Percentiles rank a stretch among this genome's conserved stretches.
Evolutionary conservation across 2,329 filamentous ascomycete species (phyloP).

Genomic region (Colletotrichum somersetense): DNA sequence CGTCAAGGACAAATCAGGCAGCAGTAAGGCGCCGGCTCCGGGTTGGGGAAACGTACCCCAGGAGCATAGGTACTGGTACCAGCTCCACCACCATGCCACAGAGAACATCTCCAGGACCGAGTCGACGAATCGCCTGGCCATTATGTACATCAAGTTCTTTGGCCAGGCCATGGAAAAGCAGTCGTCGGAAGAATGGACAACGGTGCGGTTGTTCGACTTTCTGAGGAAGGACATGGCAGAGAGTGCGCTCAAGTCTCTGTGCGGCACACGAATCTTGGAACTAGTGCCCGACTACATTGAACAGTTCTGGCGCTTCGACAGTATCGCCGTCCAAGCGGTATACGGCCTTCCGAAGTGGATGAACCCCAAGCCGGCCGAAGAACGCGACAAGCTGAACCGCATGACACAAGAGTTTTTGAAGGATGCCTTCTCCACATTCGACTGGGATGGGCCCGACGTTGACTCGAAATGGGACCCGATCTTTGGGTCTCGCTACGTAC

Average conservation of each 20-base stretch:
- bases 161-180: constrained; percentile 30
- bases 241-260: constrained; percentile 43
- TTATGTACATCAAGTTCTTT: constrained; percentile 40
- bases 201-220: constrained; percentile 42
- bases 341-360: constrained; percentile 45
- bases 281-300: constrained; percentile 46
- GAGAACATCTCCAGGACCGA: constrained; percentile 39
- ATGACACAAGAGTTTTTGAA: constrained; percentile 35
- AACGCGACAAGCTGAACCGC: constrained; percentile 40
- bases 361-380: constrained; percentile 39
- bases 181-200: constrained; percentile 42
- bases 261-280: constrained; percentile 45
- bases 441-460: constrained; percentile 38
- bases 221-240: constrained; percentile 44
- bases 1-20: constrained; percentile 42
- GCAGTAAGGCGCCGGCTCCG: constrained; percentile 34
- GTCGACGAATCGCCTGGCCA: constrained; percentile 27
- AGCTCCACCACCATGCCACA: constrained; percentile 39
- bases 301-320: constrained; percentile 46
- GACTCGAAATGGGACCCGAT: constrained; percentile 48
- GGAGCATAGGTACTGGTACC: constrained; percentile 45
- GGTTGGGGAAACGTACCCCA: constrained; percentile 41
- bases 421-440: constrained; percentile 39
- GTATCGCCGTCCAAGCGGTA: constrained; percentile 41
- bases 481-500: constrained; percentile 45